Evolutionary conservation across 805 yeast species (phyloP).

Genomic region (Starmerella apicola): DNA sequence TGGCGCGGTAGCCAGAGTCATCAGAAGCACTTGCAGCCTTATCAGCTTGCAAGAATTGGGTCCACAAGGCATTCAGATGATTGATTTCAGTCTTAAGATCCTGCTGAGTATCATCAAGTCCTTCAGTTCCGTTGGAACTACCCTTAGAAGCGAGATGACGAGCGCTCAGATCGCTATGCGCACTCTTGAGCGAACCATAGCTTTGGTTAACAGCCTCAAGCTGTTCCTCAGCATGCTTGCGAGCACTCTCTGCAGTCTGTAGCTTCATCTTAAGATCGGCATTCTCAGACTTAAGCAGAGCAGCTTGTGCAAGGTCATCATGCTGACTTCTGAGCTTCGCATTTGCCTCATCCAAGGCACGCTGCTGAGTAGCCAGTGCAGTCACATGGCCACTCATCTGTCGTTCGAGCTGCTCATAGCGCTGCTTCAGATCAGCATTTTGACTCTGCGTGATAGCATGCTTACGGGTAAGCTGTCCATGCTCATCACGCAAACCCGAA

Average conservation of each 20-base stretch:
- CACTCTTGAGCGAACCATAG: conserved; percentile 13
- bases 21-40: conserved; percentile 6
- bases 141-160: conserved; percentile 11
- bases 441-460: conserved; percentile 7
- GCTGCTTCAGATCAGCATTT: conserved; percentile 11
- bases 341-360: conserved; percentile 15
- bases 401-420: conserved; percentile 11
- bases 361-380: conserved; percentile 15
- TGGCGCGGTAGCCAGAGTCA: conserved; percentile 10
- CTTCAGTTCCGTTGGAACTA: not conserved
- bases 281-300: conserved; percentile 15
- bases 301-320: conserved; percentile 10
- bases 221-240: conserved; percentile 16
- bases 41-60: conserved; percentile 4
- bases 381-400: conserved; percentile 19
- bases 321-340: conserved; percentile 14
- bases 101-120: not conserved
- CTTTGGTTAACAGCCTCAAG: conserved; percentile 14
- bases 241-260: conserved; percentile 14
- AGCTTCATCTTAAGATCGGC: conserved; percentile 17
- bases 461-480: conserved; percentile 14
- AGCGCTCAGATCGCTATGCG: conserved; percentile 18
- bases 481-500: conserved; percentile 10
- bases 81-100: conserved; percentile 13
- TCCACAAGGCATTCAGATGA: conserved; percentile 15